These are phyloP conservation scores for Lipomyces kockii DNA, from an alignment of 805 yeast genomes.

Conservation along the genomic window DNA sequence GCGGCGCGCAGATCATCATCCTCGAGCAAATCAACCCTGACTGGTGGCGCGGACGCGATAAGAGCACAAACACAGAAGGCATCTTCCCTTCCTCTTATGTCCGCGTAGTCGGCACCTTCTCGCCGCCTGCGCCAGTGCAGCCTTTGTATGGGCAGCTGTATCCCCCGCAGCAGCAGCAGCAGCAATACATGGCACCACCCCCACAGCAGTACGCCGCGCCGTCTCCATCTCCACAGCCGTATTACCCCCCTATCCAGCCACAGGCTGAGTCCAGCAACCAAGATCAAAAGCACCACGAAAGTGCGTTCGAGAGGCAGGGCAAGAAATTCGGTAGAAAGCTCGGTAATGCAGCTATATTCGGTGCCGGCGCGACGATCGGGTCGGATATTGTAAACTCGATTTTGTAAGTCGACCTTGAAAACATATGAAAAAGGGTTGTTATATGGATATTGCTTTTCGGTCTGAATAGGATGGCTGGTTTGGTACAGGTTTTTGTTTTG, in stretches of 20 bases:
- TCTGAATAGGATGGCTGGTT: not conserved
- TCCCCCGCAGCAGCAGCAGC: constrained; percentile 22
- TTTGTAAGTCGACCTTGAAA: constrained; percentile 48
- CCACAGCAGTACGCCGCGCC: constrained; percentile 30
- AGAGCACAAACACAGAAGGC: constrained; percentile 60
- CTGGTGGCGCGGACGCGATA: constrained; percentile 83
- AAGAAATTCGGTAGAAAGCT: constrained; percentile 75
- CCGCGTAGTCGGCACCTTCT: constrained; percentile 45
- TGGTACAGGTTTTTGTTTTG: not conserved
- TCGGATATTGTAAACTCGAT: constrained; percentile 77
- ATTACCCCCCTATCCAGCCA: constrained; percentile 30
- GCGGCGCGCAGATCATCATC: constrained; percentile 73
- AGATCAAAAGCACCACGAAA: constrained; percentile 38
- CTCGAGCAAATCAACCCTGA: constrained; percentile 75
- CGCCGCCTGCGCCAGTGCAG: constrained; percentile 10
- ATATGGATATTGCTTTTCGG: not conserved
- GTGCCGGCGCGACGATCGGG: constrained; percentile 96
- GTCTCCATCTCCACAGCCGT: constrained; percentile 16
- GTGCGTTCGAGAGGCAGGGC: constrained; percentile 42
- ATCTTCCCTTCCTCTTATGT: constrained; percentile 93
- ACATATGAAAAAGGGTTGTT: not conserved
- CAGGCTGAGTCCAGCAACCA: constrained; percentile 28
- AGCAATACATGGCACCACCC: constrained; percentile 32
- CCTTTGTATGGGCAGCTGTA: constrained; percentile 27
- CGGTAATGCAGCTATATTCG: constrained; percentile 87